A percentile compares a stretch with the other conserved stretches of the same genome.
phyloP scores from a whole-genome alignment of 2,329 filamentous ascomycete species.

The Ciborinia camelliae region DNA sequence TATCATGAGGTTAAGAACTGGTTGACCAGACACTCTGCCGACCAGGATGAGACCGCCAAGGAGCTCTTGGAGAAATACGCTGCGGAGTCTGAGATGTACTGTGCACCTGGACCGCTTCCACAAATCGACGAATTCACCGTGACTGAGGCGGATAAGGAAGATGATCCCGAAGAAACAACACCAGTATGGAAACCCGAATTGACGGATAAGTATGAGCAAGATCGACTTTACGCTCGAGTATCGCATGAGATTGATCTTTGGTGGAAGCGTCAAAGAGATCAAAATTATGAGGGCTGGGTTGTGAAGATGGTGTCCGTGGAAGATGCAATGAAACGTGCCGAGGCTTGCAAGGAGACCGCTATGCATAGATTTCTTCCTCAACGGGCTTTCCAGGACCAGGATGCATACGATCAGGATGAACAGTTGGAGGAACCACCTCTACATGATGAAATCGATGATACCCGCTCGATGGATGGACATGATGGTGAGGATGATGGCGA shows the following conservation, averaged over 20 bases:
- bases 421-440: slow-evolving; percentile 45
- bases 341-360: slow-evolving; percentile 57
- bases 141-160: slow-evolving; percentile 17
- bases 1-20: slow-evolving; percentile 60
- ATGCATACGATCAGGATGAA: slow-evolving; percentile 49
- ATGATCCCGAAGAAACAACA: slow-evolving; percentile 29
- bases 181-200: slow-evolving; percentile 42
- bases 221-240: slow-evolving; percentile 56
- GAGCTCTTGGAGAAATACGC: slow-evolving; percentile 55
- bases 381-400: slow-evolving; percentile 32
- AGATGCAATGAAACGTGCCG: slow-evolving; percentile 54
- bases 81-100: slow-evolving; percentile 31
- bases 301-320: slow-evolving; percentile 59
- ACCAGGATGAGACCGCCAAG: slow-evolving; percentile 54
- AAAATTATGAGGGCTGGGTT: slow-evolving; percentile 57
- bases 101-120: slow-evolving; percentile 38
- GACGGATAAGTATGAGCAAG: slow-evolving; percentile 56
- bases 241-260: slow-evolving; percentile 63
- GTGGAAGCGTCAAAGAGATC: slow-evolving; percentile 60
- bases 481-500: slow-evolving; percentile 54
- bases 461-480: slow-evolving; percentile 40
- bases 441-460: slow-evolving; percentile 50
- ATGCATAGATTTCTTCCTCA: slow-evolving; percentile 47
- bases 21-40: slow-evolving; percentile 55
- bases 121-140: slow-evolving; percentile 7